phyloP scores from a whole-genome alignment of 2,329 filamentous ascomycete genomes.

The Bisporella sp. region DNA sequence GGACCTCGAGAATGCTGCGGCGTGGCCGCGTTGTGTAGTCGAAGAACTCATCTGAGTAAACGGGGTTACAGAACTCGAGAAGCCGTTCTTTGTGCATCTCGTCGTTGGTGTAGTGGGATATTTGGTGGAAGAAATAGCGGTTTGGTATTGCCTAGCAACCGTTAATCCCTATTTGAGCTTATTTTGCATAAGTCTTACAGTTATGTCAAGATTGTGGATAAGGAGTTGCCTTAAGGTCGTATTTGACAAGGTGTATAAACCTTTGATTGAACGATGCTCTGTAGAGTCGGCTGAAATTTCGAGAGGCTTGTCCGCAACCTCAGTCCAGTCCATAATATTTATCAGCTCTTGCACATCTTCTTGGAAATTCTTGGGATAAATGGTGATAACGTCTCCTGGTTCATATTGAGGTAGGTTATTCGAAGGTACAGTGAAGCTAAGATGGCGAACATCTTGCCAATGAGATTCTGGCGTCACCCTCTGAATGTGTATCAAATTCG shows the following conservation, averaged over 20 bases:
- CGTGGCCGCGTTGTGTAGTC: slow-evolving; percentile 91
- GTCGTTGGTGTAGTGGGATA: slow-evolving; percentile 69
- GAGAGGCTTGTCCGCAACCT: slow-evolving; percentile 65
- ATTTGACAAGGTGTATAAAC: slow-evolving; percentile 22
- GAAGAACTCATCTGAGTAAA: slow-evolving; percentile 84
- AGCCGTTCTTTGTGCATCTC: slow-evolving; percentile 72
- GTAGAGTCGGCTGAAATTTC: slow-evolving; percentile 35
- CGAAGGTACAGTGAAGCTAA: slow-evolving; percentile 52
- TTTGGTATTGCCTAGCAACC: slow-evolving; percentile 60
- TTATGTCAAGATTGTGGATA: slow-evolving; percentile 80
- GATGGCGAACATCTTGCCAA: slow-evolving; percentile 88
- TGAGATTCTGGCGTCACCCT: slow-evolving; percentile 70
- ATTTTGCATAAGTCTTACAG: slow-evolving; percentile 29
- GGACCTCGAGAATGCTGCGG: slow-evolving; percentile 83
- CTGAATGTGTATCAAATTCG: slow-evolving; percentile 53
- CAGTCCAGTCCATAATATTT: slow-evolving; percentile 69
- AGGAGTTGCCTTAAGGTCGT: slow-evolving; percentile 65
- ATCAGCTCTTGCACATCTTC: slow-evolving; percentile 75
- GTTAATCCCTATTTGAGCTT: no score
- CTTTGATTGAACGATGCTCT: slow-evolving; percentile 25
- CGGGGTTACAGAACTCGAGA: slow-evolving; percentile 71
- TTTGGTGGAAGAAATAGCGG: slow-evolving; percentile 73
- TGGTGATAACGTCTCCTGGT: slow-evolving; percentile 73
- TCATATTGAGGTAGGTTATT: slow-evolving; percentile 35
- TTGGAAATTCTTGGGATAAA: slow-evolving; percentile 84